Evolutionary conservation across 2,329 filamentous ascomycete species (phyloP), one percentile per base, ranked within the genome.

Genomic region (Periconia macrospinosa): DNA sequence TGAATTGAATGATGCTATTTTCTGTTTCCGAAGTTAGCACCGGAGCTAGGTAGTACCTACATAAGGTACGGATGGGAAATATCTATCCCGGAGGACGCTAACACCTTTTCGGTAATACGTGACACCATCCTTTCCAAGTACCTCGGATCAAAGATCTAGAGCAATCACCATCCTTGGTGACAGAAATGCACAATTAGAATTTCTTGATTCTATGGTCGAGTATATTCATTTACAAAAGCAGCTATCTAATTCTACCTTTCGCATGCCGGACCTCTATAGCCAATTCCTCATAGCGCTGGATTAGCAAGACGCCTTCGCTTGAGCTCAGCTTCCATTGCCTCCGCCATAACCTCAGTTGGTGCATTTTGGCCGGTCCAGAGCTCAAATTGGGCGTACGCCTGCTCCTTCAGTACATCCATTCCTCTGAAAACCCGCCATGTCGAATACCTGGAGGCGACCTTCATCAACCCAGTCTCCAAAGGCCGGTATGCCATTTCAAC

Each of bases 61-160:
- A n/a, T n/a, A n/a, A 6, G 35, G 30, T 20, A 18, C 18, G 33
- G 49, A 46, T 30, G 17, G 19, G 5, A 19, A 91, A 52, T 73
- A 74, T 35, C 68, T 69, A 54, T 77, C 75, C 58, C 90, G 88
- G 33, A 37, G 33, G 33, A 37, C 33, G 11, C 15, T n/a, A 37
- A 37, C 33, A 3, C 33, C 15, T 10, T 37, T 37, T 37, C 33
- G 33, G 33, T 37, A 37, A 3, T 5, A n/a, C 33, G 33, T 37
- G 15, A 27, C 5, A 27, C 23, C 8, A 27, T 27, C 23, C 8
- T 27, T 27, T 27, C 23, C 5, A 27, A 27, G 23, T 33, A 13
- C 13, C 3, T 37, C 11, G 33, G 33, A 3, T 37, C 33, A 37
- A 13, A 37, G 33, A 37, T 37, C 33, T n/a, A 13, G 33, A 3